Conservation (phyloP, 129 eudicot species). For the Pulicaria dysenterica region DNA sequence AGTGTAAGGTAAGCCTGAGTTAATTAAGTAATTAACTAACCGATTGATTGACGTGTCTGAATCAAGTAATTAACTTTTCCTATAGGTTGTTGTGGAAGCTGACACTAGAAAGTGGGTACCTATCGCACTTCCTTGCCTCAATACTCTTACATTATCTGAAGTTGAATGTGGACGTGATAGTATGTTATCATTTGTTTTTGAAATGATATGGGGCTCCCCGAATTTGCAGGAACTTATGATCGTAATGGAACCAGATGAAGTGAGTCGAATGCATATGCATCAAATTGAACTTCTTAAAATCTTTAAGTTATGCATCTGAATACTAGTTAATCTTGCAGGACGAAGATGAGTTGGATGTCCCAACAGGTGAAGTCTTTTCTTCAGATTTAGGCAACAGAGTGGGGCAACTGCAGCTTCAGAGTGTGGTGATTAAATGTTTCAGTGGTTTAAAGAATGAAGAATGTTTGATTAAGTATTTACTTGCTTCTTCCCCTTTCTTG, state of each 20-base stretch:
- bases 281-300: background rate
- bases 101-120: background rate
- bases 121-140: background rate
- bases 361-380: too few relatives aligned
- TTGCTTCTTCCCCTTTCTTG: conserved; percentile 11
- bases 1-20: background rate
- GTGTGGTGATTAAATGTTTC: background rate
- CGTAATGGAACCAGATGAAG: background rate
- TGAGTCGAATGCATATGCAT: background rate
- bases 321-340: background rate
- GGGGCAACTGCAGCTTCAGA: background rate
- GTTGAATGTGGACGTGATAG: background rate
- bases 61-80: too few relatives aligned
- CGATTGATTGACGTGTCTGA: background rate
- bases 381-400: background rate
- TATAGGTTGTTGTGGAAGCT: background rate
- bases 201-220: conserved; percentile 14
- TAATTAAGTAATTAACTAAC: too few relatives aligned
- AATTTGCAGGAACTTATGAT: conserved; percentile 3
- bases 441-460: background rate
- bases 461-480: conserved; percentile 8
- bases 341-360: background rate
- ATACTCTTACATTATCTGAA: background rate
- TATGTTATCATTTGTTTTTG: background rate
- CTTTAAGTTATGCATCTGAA: background rate